Percentiles rank a stretch among this genome's conserved stretches.
These are phyloP conservation scores for Botrytis fragariae DNA, from an alignment of 2,329 filamentous ascomycete genomes.

Conservation along the genomic window DNA sequence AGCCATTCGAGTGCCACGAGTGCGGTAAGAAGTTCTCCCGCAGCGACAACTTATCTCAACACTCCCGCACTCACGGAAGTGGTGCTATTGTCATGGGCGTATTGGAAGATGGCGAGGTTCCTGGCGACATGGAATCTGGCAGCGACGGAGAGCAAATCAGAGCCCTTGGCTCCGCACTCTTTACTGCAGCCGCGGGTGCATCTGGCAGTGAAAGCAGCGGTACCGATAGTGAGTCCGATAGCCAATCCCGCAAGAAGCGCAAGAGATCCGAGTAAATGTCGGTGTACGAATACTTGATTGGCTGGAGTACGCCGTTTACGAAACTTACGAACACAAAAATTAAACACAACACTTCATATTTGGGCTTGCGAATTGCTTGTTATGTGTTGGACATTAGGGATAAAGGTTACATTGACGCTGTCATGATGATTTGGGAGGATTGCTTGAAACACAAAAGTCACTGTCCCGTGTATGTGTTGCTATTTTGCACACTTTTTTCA, in stretches of 20 bases:
- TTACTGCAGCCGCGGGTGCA: slow-evolving; percentile 73
- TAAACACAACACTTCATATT: slow-evolving; percentile 33
- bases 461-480: slow-evolving; percentile 30
- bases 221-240: slow-evolving; percentile 47
- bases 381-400: slow-evolving; percentile 30
- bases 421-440: slow-evolving; percentile 35
- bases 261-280: slow-evolving; percentile 62
- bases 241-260: slow-evolving; percentile 67
- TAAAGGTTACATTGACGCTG: slow-evolving; percentile 34
- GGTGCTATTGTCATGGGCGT: slow-evolving; percentile 90
- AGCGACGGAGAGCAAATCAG: slow-evolving; percentile 60
- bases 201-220: slow-evolving; percentile 62
- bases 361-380: slow-evolving; percentile 27
- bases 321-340: slow-evolving; percentile 33
- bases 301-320: slow-evolving; percentile 29
- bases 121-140: slow-evolving; percentile 44
- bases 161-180: slow-evolving; percentile 73
- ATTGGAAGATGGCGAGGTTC: slow-evolving; percentile 65
- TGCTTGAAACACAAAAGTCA: slow-evolving; percentile 32
- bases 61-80: slow-evolving; percentile 87
- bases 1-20: slow-evolving; percentile 96
- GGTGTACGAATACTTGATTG: slow-evolving; percentile 26
- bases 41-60: slow-evolving; percentile 95
- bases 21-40: slow-evolving; percentile 99
- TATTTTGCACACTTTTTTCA: slow-evolving; percentile 26